These are phyloP conservation scores for Colletotrichum tropicicola DNA, from an alignment of 2,329 filamentous ascomycete species.

Conservation along the genomic window DNA sequence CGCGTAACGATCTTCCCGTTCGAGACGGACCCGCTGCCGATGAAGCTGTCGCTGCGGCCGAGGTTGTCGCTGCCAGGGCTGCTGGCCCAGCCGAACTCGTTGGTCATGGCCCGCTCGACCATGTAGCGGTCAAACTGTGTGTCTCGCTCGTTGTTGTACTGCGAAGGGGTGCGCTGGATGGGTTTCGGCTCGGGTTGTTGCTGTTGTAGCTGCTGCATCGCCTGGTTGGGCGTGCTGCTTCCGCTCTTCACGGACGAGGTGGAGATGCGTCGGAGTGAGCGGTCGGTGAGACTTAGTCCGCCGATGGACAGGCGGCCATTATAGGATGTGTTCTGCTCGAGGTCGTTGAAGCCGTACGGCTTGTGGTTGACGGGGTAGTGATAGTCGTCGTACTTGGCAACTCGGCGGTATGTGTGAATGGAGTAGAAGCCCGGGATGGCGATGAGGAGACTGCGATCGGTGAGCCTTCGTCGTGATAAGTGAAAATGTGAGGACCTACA, in stretches of 20 bases:
- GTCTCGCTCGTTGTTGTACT: conserved; percentile 39
- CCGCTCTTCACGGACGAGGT: conserved; percentile 23
- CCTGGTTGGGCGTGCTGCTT: background rate
- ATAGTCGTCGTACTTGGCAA: conserved; percentile 60
- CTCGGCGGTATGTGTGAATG: conserved; percentile 54
- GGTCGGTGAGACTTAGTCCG: conserved; percentile 15
- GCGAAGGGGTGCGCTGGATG: conserved; percentile 7
- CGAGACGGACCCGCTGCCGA: conserved; percentile 33
- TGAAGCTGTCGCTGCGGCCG: conserved; percentile 36
- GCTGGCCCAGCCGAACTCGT: conserved; percentile 44
- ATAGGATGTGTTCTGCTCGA: conserved; percentile 32
- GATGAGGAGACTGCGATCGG: conserved; percentile 47
- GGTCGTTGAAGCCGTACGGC: conserved; percentile 51
- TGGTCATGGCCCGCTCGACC: conserved; percentile 42
- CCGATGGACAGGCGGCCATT: conserved; percentile 27
- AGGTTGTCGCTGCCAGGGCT: conserved; percentile 24
- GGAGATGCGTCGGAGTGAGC: conserved; percentile 30
- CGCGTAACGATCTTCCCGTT: conserved; percentile 22
- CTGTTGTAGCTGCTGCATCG: background rate
- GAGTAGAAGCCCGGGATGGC: conserved; percentile 57
- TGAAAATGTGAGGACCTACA: conserved; percentile 48
- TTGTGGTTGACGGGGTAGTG: conserved; percentile 59
- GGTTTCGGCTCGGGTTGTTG: background rate
- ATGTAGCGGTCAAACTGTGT: conserved; percentile 39
- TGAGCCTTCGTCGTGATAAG: background rate